phyloP scores from a whole-genome alignment of 306 rosid genomes.

The Prunus mongolica region DNA sequence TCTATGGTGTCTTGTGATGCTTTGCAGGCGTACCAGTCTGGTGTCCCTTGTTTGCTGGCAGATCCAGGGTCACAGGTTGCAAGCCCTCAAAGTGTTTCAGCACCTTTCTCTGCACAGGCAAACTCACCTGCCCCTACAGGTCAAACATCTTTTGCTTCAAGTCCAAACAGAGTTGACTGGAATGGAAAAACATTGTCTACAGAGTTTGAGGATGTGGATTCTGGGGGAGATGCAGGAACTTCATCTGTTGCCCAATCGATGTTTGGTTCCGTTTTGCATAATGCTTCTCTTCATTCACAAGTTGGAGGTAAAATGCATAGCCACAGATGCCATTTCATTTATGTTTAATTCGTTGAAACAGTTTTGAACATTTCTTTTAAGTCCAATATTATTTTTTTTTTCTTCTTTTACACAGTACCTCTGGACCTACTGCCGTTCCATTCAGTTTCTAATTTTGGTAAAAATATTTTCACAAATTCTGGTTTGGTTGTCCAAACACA shows the following conservation, averaged over 20 bases:
- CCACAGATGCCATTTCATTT: slow-evolving; percentile 3
- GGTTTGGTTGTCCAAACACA: background rate
- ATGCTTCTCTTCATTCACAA: slow-evolving; percentile 31
- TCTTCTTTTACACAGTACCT: background rate
- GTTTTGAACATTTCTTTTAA: background rate
- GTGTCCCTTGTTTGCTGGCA: slow-evolving; percentile 38
- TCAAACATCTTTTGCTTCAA: slow-evolving; percentile 42
- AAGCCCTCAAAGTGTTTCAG: slow-evolving; percentile 38
- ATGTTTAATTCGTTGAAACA: background rate
- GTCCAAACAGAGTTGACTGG: slow-evolving; percentile 34
- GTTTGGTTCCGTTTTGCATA: slow-evolving; percentile 27
- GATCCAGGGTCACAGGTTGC: slow-evolving; percentile 42
- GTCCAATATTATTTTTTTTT: background rate
- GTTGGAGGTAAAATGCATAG: slow-evolving; percentile 34
- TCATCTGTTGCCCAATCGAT: slow-evolving; percentile 29
- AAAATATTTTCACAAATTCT: background rate
- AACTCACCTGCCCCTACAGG: slow-evolving; percentile 30
- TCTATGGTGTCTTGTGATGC: slow-evolving; percentile 19
- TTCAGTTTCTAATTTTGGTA: background rate
- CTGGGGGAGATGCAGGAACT: slow-evolving; percentile 26
- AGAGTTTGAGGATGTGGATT: slow-evolving; percentile 47
- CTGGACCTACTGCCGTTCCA: background rate
- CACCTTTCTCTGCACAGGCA: slow-evolving; percentile 33
- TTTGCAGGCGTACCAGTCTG: slow-evolving; percentile 53
- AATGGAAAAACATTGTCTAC: slow-evolving; percentile 26